Evolutionary conservation across 192 early-diverging fungal genomes (phyloP).

Genomic region (Podila horticola): DNA sequence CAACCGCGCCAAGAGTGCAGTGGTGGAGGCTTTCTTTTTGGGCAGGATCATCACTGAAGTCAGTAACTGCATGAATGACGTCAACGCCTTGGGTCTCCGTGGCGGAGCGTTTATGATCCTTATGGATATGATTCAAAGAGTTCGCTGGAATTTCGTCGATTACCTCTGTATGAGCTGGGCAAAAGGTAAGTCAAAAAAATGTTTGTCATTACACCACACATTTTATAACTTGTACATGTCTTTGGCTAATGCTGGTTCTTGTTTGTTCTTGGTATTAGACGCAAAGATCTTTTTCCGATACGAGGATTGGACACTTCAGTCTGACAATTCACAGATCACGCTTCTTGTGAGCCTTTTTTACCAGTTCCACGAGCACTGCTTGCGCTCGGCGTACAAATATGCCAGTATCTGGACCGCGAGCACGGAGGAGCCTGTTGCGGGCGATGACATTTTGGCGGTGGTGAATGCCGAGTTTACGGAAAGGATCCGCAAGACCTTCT

Average conservation of each 20-base stretch:
- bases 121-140: constrained; percentile 73
- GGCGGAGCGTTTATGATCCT: constrained; percentile 76
- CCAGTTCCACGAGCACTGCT: constrained; percentile 72
- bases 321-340: constrained; percentile 71
- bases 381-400: constrained; percentile 71
- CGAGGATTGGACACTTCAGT: constrained; percentile 78
- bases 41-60: constrained; percentile 79
- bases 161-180: constrained; percentile 82
- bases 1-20: constrained; percentile 67
- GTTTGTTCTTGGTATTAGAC: constrained; percentile 54
- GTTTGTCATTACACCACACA: neutral
- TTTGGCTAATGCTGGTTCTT: neutral
- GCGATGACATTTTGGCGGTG: constrained; percentile 41
- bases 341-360: constrained; percentile 72
- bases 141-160: constrained; percentile 80
- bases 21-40: constrained; percentile 79
- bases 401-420: constrained; percentile 58
- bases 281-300: constrained; percentile 75
- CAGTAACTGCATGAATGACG: constrained; percentile 81
- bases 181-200: constrained; percentile 64
- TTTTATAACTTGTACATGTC: neutral
- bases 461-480: constrained; percentile 64
- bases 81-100: constrained; percentile 77
- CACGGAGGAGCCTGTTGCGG: constrained; percentile 36
- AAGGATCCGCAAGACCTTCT: constrained; percentile 69